Base-by-base conservation (phyloP, 139 green algal species). In the Auxenochlorella pyrenoidosa region DNA sequence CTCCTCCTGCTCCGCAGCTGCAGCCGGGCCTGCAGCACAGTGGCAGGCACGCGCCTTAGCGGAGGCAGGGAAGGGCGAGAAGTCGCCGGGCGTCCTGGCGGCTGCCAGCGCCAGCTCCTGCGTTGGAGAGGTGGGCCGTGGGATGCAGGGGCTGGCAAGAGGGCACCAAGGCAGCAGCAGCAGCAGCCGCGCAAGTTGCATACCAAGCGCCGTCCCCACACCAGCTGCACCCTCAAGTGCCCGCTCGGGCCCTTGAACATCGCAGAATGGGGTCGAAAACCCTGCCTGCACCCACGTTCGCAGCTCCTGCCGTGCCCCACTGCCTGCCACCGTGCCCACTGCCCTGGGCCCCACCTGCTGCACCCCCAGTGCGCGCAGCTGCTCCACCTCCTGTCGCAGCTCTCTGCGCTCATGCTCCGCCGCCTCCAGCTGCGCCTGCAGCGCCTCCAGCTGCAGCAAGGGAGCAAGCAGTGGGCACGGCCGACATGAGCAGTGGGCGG, bases 91-190 rank as follows among this genome's bases (percentile, higher is more conserved):
- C 19, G 82, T 86, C 65, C 41, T 19, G 32, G 66, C 82, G 0
- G 66, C 22, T 0, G 44, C n/a, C 44, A 86, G 82, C 28, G 82
- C 82, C 82, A 86, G 32, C 82, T 86, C 82, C 82, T 86, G 43
- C 43, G 8, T n/a, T 34, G 30, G 32, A 12, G 32, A 80, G 26
- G 13, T 13, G 16, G 54, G 18, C 15, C 18, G 54, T 3, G 21
- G 21, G 59, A 28, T 18, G 59, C 59, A 28, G 24, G 21, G 59
- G 59, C 16, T 68, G 59, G 59, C 59, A 30, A 12, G 22, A 68
- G 19, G n/a, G 22, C 59, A 28, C 59, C 12, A 68, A 3, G 19
- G 59, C 21, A 30, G 59, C 59, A 32, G 59, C 59, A 68, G 59
- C 21, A 68, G 59, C 22, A 8, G 47, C 47, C 47, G 47, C 59